Base-by-base conservation (phyloP, 2,329 filamentous ascomycete species). In the Paraphaeosphaeria minitans region DNA sequence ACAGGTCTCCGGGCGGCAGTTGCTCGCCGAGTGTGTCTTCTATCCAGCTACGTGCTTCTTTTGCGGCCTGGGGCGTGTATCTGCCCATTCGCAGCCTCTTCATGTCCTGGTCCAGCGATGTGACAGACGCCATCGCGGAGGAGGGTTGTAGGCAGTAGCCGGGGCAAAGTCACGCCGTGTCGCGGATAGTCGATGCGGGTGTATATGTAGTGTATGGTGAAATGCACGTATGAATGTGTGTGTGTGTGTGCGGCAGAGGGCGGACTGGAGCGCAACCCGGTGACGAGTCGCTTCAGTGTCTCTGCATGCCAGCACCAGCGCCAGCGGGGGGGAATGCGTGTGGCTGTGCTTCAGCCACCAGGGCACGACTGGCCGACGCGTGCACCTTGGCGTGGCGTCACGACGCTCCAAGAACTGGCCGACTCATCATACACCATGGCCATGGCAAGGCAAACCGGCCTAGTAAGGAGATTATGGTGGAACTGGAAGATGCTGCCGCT, bases 81-180 rank as follows among this genome's bases (percentile, higher is more conserved):
- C 94, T 91, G 61, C 93, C 91, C 71, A 97, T 84, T 78, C 95
- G 93, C 84, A 98, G 79, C 77, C 89, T 93, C 84, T 92, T 91
- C 87, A 99, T 85, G 82, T 99, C 95, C 78, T 94, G 94, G 80
- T 98, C 95, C 61, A 99, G 83, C 63, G 92, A 97, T 64, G 92
- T 86, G 33, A 98, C 94, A 41, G 94, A 97, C 68, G 94, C 93
- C 94, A 98, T 98, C 66, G 60, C 59, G 63, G 65, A 41, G 48
- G 48, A 35, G 46, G 59, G 60, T 58, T 60, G 62, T 41, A 47
- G 48, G 39, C 39, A 59, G 21, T 16, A 49, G 54, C 31, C 52
- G 54, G 16, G 22, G 27, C 47, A 35, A 29, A 19, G n/a, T 48
- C 42, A 42, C 24, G 51, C 45, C 37, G 49, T 10, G 22, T 41